Evolutionary conservation across 1,284 basidiomycete genomes (phyloP), one percentile per base, ranked within the genome.

Genomic region (Cryptococcus deneoformans): DNA sequence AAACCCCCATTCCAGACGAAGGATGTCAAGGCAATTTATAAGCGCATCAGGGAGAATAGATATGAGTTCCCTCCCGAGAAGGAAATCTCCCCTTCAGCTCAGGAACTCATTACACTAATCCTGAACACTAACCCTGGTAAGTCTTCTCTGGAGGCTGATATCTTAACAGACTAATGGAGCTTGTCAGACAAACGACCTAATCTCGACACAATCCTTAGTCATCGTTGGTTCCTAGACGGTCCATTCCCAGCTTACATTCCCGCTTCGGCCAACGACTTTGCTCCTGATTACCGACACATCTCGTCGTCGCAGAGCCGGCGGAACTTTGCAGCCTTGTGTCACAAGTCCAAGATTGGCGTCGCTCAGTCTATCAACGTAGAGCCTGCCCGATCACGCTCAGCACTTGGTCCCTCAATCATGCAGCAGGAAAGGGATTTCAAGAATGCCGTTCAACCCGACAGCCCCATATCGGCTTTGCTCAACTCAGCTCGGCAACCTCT

Each of bases 1-100:
- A 87, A 89, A 46, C 95, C 96, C 1, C 95, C 95, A 0, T 99
- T 99, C 82, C 94, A 98, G 76, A 98, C 93, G 8, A 93, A 94
- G 75, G 92, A 97, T 53, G 93, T 98, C 68, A 94, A 96, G 77
- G 86, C 86, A 8, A 96, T 96, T 60, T 94, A 96, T 78, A 87
- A 90, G 86, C 89, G 92, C 56, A 99, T 99, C 75, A 87, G 89
- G 36, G 88, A 92, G 73, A 96, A 96, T 71, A 85, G 90, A 65
- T 99, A 98, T 75, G 88, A 90, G 67, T 98, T 97, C 75, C 95
- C 95, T 0, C 66, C 83, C 0, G 87, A 92, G 57, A 85, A 87
- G 47, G 78, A 80, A 6, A 84, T 95, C 52, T 91, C 90, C 16
- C 67, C 77, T 8, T 85, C 89, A 47, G 89, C 87, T 0, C 84